Percentiles rank a stretch among this genome's conserved stretches.
Conservation (phyloP, 805 yeast genomes). For the Pichia scutulata region DNA sequence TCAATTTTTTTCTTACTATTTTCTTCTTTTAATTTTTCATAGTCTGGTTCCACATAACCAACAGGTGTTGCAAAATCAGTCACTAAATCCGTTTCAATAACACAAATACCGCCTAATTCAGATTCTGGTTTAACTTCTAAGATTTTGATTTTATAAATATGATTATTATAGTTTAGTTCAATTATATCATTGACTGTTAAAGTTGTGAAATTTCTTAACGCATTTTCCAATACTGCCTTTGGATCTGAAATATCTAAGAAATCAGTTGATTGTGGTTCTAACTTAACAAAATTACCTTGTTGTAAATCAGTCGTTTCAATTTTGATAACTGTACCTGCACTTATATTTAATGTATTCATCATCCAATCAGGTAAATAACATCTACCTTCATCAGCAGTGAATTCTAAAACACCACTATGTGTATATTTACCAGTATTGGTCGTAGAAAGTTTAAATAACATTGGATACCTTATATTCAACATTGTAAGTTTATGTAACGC, state of each 20-base stretch:
- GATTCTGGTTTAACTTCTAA: constrained; percentile 81
- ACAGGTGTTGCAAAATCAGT: constrained; percentile 99
- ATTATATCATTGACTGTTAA: constrained; percentile 78
- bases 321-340: constrained; percentile 76
- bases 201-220: constrained; percentile 82
- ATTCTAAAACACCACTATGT: constrained; percentile 93
- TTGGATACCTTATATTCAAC: constrained; percentile 90
- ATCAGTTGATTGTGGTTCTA: constrained; percentile 92
- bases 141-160: constrained; percentile 70
- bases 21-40: constrained; percentile 35
- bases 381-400: constrained; percentile 95
- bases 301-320: constrained; percentile 74
- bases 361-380: constrained; percentile 96
- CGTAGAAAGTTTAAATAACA: constrained; percentile 77
- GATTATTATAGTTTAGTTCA: constrained; percentile 76
- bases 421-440: constrained; percentile 53
- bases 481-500: constrained; percentile 82
- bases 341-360: constrained; percentile 65
- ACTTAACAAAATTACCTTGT: constrained; percentile 79
- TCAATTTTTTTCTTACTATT: constrained; percentile 30
- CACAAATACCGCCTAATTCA: constrained; percentile 66
- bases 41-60: constrained; percentile 92
- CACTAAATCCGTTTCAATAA: constrained; percentile 91
- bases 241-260: constrained; percentile 93
- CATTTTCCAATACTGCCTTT: constrained; percentile 91